These are phyloP conservation scores for Macrophomina phaseolina DNA, from an alignment of 2,329 filamentous ascomycete species.

Conservation along the genomic window DNA sequence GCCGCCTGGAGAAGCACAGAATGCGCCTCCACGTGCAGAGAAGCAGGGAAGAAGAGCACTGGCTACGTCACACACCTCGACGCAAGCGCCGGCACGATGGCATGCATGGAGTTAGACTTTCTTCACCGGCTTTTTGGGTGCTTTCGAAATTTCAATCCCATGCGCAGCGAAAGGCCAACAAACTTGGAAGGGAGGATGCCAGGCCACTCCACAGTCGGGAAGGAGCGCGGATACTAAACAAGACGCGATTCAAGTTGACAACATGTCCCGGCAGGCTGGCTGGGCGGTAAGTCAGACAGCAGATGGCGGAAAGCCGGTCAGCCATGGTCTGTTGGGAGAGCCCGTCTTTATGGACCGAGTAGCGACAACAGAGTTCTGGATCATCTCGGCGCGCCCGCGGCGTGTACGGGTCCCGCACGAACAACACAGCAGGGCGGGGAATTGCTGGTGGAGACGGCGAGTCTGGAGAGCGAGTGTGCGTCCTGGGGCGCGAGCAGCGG, in stretches of 20 bases:
- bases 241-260: conserved; percentile 1
- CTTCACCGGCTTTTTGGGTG: neutral
- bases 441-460: conserved; percentile 10
- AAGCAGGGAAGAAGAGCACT: neutral
- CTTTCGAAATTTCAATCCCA: neutral
- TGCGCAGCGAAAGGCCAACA: neutral
- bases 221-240: neutral
- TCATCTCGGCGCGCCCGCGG: conserved; percentile 22
- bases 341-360: conserved; percentile 4
- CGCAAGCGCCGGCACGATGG: neutral
- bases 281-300: conserved; percentile 2
- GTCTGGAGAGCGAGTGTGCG: conserved; percentile 22
- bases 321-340: neutral
- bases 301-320: neutral
- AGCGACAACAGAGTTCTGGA: neutral
- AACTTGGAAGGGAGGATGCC: neutral
- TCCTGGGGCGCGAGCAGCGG: conserved; percentile 10
- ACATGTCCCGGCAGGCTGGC: neutral
- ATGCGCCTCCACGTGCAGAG: conserved; percentile 6
- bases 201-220: neutral
- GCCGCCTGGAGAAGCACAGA: neutral
- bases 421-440: conserved; percentile 25
- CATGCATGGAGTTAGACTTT: neutral
- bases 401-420: conserved; percentile 19
- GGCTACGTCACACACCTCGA: conserved; percentile 5